Conservation (phyloP, 2,329 filamentous ascomycete genomes). For the Epichloe aotearoae region DNA sequence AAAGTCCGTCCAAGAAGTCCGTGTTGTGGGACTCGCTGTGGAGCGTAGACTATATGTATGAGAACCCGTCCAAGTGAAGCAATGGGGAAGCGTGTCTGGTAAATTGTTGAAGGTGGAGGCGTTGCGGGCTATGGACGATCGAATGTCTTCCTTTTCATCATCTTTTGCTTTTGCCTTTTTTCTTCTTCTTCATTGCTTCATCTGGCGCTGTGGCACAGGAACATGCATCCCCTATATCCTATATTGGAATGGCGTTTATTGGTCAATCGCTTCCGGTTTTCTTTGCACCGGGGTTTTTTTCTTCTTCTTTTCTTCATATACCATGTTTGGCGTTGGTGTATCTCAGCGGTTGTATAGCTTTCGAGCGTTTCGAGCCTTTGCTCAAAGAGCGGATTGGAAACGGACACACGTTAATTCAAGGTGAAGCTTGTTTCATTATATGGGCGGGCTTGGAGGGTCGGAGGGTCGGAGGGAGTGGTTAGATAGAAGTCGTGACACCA, state of each 20-base stretch:
- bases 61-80: constrained; percentile 23
- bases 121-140: too few relatives aligned
- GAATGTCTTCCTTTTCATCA: neutral
- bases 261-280: too few relatives aligned
- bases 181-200: neutral
- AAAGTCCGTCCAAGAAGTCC: constrained; percentile 34
- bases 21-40: constrained; percentile 50
- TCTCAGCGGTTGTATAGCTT: neutral
- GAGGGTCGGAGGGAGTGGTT: neutral
- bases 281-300: too few relatives aligned
- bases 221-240: neutral
- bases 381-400: neutral
- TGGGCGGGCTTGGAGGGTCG: neutral
- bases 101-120: too few relatives aligned
- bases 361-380: neutral
- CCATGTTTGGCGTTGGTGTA: neutral
- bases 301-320: neutral
- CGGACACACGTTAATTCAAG: neutral
- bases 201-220: neutral
- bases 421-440: neutral
- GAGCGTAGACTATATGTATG: constrained; percentile 45
- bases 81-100: neutral
- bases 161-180: neutral
- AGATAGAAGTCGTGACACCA: neutral
- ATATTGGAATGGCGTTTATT: neutral